Evolutionary conservation across 2,329 filamentous ascomycete species (phyloP).

Genomic region (Drechmeria coniospora): DNA sequence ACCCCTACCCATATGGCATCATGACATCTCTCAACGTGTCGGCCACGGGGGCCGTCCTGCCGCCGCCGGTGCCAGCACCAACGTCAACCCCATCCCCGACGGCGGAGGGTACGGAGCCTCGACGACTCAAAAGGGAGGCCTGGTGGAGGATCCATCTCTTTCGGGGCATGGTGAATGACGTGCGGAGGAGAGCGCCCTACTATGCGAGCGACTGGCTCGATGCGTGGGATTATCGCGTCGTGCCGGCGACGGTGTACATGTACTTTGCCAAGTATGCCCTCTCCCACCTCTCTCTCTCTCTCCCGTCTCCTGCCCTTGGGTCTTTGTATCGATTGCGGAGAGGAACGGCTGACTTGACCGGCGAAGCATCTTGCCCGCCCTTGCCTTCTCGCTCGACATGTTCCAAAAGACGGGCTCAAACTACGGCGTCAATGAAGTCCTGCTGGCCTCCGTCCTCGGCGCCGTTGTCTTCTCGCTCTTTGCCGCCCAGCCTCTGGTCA

Average conservation of each 20-base stretch:
- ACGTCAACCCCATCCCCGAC: no score
- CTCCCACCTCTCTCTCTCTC: not conserved
- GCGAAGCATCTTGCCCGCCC: conserved; percentile 62
- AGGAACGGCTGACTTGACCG: no score
- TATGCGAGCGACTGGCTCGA: conserved; percentile 74
- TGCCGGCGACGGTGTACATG: conserved; percentile 83
- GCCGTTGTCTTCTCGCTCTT: conserved; percentile 67
- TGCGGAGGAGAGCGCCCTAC: conserved; percentile 58
- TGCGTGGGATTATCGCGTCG: conserved; percentile 79
- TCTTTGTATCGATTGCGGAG: no score
- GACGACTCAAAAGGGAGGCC: conserved; percentile 6
- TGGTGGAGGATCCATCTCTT: conserved; percentile 71
- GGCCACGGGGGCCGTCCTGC: no score
- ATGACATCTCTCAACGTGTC: no score
- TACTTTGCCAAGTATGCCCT: conserved; percentile 72
- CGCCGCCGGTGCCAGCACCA: no score
- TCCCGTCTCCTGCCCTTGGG: not conserved
- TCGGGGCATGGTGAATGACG: conserved; percentile 64
- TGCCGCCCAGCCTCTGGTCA: conserved; percentile 73
- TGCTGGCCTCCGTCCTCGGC: conserved; percentile 73
- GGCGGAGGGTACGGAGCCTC: no score
- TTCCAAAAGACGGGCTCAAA: conserved; percentile 73
- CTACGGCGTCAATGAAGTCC: conserved; percentile 81
- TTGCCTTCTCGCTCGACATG: conserved; percentile 88
- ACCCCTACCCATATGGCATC: no score